Evolutionary conservation across 768 basidiomycete genomes (phyloP), one percentile per base, ranked within the genome.

Genomic region (Lentinula edodes): DNA sequence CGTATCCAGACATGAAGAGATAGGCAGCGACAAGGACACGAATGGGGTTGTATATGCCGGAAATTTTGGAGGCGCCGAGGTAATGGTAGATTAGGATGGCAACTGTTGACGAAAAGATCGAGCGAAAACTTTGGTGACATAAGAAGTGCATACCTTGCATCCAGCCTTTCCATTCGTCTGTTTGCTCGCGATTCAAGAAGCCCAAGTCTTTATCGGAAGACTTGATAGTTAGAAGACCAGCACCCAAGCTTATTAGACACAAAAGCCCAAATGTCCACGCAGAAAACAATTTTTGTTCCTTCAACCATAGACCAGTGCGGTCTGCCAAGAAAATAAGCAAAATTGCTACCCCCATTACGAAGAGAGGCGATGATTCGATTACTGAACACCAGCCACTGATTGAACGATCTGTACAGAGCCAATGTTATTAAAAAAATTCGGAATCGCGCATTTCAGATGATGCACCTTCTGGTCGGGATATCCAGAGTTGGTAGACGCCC

Each of bases 131-230:
- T 41, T 59, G 8, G 52, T 42, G 32, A 52, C 54, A 38, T 10
- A n/a, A 43, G 5, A 52, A 28, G 34, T 1, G 72, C 89, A 60
- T 68, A 93, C 93, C 80, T 78, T 97, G 94, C 94, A 97, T 97
- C 94, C 94, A 97, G 3, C 94, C 94, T 73, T 96, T 96, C 94
- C 94, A 97, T 74, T 97, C 94, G 66, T 97, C 93, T 1, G 93
- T 96, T 72, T 96, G 93, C 54, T 95, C 91, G 61, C 94, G 82
- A 68, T 93, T 95, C 66, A 97, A 76, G 73, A 95, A 92, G 0
- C 94, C 94, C 56, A 90, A 74, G 68, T 97, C 93, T 67, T 89
- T 92, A 65, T 92, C 91, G 16, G 80, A 81, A 18, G 82, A 82
- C 69, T 85, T 87, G 64, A 91, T 73, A 1, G 87, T 91, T 9